Conservation (phyloP, 225 moss, liverwort and hornwort species). For the Antitrichia curtipendula region DNA sequence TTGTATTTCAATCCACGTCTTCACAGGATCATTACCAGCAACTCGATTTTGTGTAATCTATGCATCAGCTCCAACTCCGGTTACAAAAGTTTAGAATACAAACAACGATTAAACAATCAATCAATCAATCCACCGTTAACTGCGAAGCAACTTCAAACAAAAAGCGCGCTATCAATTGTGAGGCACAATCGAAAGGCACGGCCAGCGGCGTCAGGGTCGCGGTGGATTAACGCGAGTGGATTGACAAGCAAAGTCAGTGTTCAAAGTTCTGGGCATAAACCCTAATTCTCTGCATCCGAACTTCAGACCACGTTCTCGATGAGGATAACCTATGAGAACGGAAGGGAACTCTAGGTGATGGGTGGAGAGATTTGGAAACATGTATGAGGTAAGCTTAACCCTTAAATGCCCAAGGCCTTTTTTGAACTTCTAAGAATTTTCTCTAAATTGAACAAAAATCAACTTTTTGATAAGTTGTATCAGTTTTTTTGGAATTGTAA, state of each 20-base stretch:
- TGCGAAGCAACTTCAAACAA: not conserved
- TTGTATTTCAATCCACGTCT: not conserved
- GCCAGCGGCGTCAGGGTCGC: not conserved
- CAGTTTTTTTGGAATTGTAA: too few relatives aligned
- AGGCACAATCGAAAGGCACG: not conserved
- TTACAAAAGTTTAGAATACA: not conserved
- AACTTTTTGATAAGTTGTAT: too few relatives aligned
- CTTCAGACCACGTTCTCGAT: not conserved
- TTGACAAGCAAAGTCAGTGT: not conserved
- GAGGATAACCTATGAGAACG: not conserved
- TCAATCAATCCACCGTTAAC: not conserved
- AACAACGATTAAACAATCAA: not conserved
- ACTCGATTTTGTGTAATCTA: not conserved
- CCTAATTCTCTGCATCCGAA: not conserved
- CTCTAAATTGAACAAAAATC: too few relatives aligned
- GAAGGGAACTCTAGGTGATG: not conserved
- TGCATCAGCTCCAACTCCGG: not conserved
- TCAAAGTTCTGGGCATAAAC: not conserved
- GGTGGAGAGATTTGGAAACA: too few relatives aligned
- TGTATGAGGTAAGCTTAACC: too few relatives aligned
- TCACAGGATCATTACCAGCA: not conserved
- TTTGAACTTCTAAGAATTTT: too few relatives aligned
- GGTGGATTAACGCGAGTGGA: not conserved
- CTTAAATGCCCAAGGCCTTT: too few relatives aligned
- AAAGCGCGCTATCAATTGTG: not conserved